phyloP scores from a whole-genome alignment of 2,329 filamentous ascomycete genomes.

The Neofusicoccum umdonicola region DNA sequence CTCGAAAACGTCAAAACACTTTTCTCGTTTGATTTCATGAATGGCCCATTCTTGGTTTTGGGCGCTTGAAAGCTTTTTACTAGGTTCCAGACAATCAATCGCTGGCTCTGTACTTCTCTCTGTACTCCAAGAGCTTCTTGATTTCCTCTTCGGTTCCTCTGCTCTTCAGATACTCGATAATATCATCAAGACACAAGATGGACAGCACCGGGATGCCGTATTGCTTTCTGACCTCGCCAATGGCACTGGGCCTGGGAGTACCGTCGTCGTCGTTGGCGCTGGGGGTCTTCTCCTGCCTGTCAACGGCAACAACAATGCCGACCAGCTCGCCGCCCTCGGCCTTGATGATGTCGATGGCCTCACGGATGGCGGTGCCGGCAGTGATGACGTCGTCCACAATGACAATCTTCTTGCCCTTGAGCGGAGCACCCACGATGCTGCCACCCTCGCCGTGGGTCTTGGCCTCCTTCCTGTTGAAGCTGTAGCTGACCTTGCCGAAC shows the following conservation, averaged over 20 bases:
- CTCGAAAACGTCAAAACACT: too few species aligned
- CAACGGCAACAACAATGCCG: slow-evolving; percentile 84
- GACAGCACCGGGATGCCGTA: slow-evolving; percentile 79
- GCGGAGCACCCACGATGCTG: slow-evolving; percentile 80
- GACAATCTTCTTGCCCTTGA: slow-evolving; percentile 81
- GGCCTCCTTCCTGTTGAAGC: slow-evolving; percentile 93
- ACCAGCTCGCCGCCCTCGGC: slow-evolving; percentile 80
- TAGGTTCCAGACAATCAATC: slow-evolving; percentile 24
- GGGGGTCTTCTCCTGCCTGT: slow-evolving; percentile 80
- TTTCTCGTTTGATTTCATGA: too few species aligned
- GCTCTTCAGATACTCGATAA: slow-evolving; percentile 51
- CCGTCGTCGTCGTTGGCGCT: slow-evolving; percentile 59
- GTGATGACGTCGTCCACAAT: slow-evolving; percentile 98
- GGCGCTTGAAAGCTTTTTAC: too few species aligned
- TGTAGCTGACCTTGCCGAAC: slow-evolving; percentile 73
- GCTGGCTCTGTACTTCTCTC: slow-evolving; percentile 40
- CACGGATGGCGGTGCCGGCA: slow-evolving; percentile 87
- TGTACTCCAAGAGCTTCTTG: slow-evolving; percentile 39
- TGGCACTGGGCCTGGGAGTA: slow-evolving; percentile 71
- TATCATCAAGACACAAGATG: slow-evolving; percentile 80
- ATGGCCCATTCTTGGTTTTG: too few species aligned
- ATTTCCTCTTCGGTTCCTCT: slow-evolving; percentile 47
- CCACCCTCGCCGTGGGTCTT: slow-evolving; percentile 96
- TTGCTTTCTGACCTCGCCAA: slow-evolving; percentile 81
- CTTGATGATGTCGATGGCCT: slow-evolving; percentile 86